Percentiles rank a stretch among this genome's conserved stretches.
Conservation (phyloP, 2,329 filamentous ascomycete genomes). For the Cladophialophora carrionii region DNA sequence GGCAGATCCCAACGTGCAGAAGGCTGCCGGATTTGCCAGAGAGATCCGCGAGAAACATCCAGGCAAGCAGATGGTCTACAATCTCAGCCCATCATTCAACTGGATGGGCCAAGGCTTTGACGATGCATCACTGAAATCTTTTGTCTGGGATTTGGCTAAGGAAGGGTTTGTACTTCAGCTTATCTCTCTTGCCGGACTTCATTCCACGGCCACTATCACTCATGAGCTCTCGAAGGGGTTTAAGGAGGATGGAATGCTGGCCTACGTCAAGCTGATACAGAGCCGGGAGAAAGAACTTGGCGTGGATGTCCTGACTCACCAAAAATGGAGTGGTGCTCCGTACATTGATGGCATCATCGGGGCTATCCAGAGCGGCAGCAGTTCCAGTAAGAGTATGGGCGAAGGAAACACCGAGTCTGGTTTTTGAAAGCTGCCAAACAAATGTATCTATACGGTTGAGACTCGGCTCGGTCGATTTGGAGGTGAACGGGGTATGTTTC, state of each 20-base stretch:
- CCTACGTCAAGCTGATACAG: conserved; percentile 94
- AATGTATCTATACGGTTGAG: not conserved
- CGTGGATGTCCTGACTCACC: conserved; percentile 91
- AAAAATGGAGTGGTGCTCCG: conserved; percentile 72
- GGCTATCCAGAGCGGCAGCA: conserved; percentile 87
- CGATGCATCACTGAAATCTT: conserved; percentile 78
- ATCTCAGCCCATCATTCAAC: conserved; percentile 95
- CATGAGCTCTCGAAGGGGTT: conserved; percentile 79
- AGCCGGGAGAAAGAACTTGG: conserved; percentile 84
- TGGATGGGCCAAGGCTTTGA: conserved; percentile 96
- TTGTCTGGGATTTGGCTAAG: conserved; percentile 93
- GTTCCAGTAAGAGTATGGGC: conserved; percentile 88
- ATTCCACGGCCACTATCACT: conserved; percentile 65
- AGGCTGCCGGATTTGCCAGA: conserved; percentile 73
- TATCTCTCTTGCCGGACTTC: conserved; percentile 66
- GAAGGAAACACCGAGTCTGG: conserved; percentile 81
- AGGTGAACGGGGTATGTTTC: not conserved
- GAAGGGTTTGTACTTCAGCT: conserved; percentile 74
- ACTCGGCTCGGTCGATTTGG: not conserved
- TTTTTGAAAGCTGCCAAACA: conserved; percentile 26
- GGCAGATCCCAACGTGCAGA: conserved; percentile 78
- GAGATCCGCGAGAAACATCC: conserved; percentile 72
- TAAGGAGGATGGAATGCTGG: conserved; percentile 91
- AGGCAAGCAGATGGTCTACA: conserved; percentile 91
- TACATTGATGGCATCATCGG: conserved; percentile 90